phyloP scores from a whole-genome alignment of 768 basidiomycete species.

The Baorangia bicolor region DNA sequence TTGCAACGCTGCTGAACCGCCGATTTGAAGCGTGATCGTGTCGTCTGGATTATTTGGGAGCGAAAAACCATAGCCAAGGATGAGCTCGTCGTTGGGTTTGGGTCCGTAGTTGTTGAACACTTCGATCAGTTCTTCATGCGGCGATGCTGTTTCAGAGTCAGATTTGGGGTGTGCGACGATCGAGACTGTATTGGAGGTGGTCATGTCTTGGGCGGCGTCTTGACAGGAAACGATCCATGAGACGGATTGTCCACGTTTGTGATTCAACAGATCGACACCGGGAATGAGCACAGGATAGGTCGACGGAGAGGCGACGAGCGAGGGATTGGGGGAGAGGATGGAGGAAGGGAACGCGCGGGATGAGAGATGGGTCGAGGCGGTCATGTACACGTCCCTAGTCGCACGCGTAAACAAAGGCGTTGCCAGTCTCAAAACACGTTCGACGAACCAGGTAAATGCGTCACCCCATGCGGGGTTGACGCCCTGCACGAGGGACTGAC shows the following conservation, averaged over 20 bases:
- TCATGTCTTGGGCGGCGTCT: constrained; percentile 4
- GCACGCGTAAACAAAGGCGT: constrained; percentile 25
- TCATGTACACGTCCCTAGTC: constrained; percentile 69
- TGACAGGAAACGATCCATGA: constrained; percentile 70
- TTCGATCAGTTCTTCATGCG: constrained; percentile 35
- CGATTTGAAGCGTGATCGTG: constrained; percentile 76
- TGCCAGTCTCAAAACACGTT: background rate
- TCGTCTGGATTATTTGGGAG: constrained; percentile 80
- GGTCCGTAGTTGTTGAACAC: constrained; percentile 91
- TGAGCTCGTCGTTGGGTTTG: constrained; percentile 86
- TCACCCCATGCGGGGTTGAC: constrained; percentile 42
- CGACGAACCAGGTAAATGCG: constrained; percentile 65
- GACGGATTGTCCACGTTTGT: constrained; percentile 74
- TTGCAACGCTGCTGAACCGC: constrained; percentile 40
- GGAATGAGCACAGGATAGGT: constrained; percentile 83
- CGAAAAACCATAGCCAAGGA: constrained; percentile 91
- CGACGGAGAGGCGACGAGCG: constrained; percentile 47
- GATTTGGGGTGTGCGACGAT: constrained; percentile 54
- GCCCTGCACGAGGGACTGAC: constrained; percentile 42
- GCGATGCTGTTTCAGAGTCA: constrained; percentile 15
- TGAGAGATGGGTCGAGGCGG: constrained; percentile 73
- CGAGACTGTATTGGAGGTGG: constrained; percentile 46
- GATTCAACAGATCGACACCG: constrained; percentile 85
- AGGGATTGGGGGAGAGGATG: constrained; percentile 58
- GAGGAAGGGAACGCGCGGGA: constrained; percentile 91